Conservation (phyloP, 2,329 filamentous ascomycete species). For the Blumeriella jaapii region DNA sequence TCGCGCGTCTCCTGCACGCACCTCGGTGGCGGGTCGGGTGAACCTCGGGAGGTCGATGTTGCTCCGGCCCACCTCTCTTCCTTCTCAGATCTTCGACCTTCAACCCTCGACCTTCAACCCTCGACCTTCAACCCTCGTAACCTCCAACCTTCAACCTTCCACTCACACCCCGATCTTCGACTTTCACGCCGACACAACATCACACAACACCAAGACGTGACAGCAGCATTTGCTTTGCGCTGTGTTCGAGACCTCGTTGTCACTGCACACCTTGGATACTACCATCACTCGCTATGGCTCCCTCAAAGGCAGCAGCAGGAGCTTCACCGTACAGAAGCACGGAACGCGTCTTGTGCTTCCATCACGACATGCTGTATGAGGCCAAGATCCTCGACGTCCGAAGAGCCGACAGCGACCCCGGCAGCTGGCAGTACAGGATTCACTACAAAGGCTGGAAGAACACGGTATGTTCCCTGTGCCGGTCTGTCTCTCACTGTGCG, state of each 20-base stretch:
- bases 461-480: slow-evolving; percentile 55
- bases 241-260: too few species aligned
- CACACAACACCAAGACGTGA: too few species aligned
- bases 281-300: too few species aligned
- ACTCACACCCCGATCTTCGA: background rate
- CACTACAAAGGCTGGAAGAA: slow-evolving; percentile 99
- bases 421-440: slow-evolving; percentile 76
- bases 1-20: background rate
- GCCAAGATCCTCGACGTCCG: slow-evolving; percentile 83
- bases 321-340: slow-evolving; percentile 46
- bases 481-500: too few species aligned
- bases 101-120: too few species aligned
- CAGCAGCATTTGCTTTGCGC: too few species aligned
- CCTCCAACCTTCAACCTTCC: background rate
- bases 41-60: background rate
- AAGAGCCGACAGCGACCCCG: slow-evolving; percentile 36
- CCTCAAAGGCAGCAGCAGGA: slow-evolving; percentile 21
- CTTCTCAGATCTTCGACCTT: too few species aligned
- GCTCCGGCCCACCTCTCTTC: too few species aligned
- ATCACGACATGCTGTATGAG: slow-evolving; percentile 94
- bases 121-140: too few species aligned
- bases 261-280: too few species aligned
- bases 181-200: background rate
- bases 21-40: background rate
- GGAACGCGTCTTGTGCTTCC: slow-evolving; percentile 92